Base-by-base conservation (phyloP, 768 basidiomycete species). In the Boletus rufocinnamomeus region DNA sequence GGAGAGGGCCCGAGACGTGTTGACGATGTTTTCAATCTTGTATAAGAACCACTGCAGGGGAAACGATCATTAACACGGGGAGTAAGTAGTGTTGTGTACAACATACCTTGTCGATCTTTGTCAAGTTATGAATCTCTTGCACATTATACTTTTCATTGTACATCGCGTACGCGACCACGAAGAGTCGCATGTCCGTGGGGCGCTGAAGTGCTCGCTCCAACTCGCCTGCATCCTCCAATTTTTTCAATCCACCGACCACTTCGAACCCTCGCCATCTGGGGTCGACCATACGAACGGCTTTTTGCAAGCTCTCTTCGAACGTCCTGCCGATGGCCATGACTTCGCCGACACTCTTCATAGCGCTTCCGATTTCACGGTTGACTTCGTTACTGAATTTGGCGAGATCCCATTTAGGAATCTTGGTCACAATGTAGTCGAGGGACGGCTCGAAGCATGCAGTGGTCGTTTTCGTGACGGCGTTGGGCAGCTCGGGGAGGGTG, bases 301-400 rank as follows among this genome's bases (percentile, higher is more conserved):
- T 99, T 73, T 98, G 97, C 69, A 99, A 80, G 68, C 91, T 93
- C 74, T 99, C 97, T 75, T 99, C 97, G 66, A 98, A 99, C 1
- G 97, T 99, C 64, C 97, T 89, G 38, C 97, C 97, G 66, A 99
- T 98, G 64, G 96, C 96, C 97, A 99, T 99, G 70, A 99, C 96
- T 75, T 99, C 97, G 54, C 97, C 97, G 54, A 99, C 97, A 17
- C 93, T 95, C 76, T 99, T 99, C 97, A 99, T 98, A 19, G 96
- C 86, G 3, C 95, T 98, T 27, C 96, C 97, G 53, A 98, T 87
- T 71, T 93, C 87, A 62, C 96, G 88, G 71, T 96, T 87, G 58
- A 98, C 97, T 69, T 96, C 92, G 41, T 87, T 77, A 23, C 89
- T 90, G 81, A 99, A 98, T 75, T 99, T 99, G 63, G 95, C 95